A percentile compares a stretch with the other conserved stretches of the same genome.
Evolutionary conservation across 2,329 filamentous ascomycete species (phyloP).

Genomic region (Drechslerella stenobrocha): DNA sequence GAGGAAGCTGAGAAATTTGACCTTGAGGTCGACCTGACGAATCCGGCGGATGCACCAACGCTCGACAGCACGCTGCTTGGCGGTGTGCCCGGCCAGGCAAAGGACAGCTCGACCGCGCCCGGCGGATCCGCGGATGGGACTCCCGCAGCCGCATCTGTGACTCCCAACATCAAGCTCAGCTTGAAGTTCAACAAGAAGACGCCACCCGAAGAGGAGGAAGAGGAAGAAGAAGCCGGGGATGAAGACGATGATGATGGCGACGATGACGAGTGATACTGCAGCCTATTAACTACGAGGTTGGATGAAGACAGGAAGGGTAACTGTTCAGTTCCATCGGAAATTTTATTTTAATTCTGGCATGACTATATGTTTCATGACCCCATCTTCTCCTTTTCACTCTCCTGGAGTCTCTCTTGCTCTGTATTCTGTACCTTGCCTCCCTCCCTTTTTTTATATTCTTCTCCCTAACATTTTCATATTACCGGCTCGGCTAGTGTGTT

Average conservation of each 20-base stretch:
- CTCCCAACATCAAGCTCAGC: constrained; percentile 43
- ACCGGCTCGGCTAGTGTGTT: constrained; percentile 24
- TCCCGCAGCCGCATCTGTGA: constrained; percentile 21
- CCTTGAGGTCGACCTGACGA: constrained; percentile 32
- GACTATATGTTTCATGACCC: constrained; percentile 48
- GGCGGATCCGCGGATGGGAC: constrained; percentile 30
- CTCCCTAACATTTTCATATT: constrained; percentile 4
- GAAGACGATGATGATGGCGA: constrained; percentile 31
- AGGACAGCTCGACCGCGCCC: constrained; percentile 35
- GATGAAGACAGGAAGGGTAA: not conserved
- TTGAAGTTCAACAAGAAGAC: constrained; percentile 40
- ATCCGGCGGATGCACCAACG: constrained; percentile 18
- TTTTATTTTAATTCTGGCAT: constrained; percentile 16
- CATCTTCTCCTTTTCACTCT: not conserved
- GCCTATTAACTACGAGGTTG: not conserved
- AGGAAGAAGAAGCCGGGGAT: constrained; percentile 15
- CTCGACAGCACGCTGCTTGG: constrained; percentile 34
- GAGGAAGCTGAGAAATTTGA: constrained; percentile 38
- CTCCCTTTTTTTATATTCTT: constrained; percentile 12
- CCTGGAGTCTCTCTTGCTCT: not conserved
- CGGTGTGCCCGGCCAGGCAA: constrained; percentile 10
- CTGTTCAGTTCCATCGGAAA: not conserved
- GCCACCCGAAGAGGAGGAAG: constrained; percentile 30
- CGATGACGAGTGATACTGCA: constrained; percentile 2
- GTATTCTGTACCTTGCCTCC: not conserved